These are phyloP conservation scores for Gaeumannomyces tritici DNA, from an alignment of 2,329 filamentous ascomycete species.

Conservation along the genomic window DNA sequence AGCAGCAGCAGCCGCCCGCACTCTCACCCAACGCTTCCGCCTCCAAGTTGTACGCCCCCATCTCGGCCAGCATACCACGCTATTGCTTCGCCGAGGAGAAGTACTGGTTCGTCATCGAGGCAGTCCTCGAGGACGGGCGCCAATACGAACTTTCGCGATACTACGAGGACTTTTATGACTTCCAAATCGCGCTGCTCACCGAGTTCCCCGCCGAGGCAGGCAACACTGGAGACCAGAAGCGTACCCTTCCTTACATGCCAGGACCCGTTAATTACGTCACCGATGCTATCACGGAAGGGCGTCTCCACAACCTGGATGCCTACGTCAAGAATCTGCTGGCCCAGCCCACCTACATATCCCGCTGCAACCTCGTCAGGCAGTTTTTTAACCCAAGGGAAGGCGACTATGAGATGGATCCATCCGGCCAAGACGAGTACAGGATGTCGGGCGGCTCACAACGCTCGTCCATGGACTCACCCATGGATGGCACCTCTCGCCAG, in stretches of 20 bases:
- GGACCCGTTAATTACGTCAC: conserved; percentile 96
- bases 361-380: conserved; percentile 74
- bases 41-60: conserved; percentile 60
- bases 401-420: conserved; percentile 85
- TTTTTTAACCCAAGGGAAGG: conserved; percentile 86
- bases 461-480: conserved; percentile 54
- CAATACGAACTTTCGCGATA: conserved; percentile 91
- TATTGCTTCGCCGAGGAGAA: conserved; percentile 97
- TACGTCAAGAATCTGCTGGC: conserved; percentile 88
- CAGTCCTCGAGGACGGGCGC: conserved; percentile 77
- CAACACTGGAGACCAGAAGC: conserved; percentile 67
- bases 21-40: conserved; percentile 27
- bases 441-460: conserved; percentile 61
- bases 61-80: conserved; percentile 76
- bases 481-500: conserved; percentile 51
- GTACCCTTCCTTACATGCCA: conserved; percentile 92
- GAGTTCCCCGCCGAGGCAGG: conserved; percentile 90
- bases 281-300: conserved; percentile 91
- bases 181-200: conserved; percentile 89
- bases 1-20: conserved; percentile 6
- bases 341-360: conserved; percentile 75
- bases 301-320: conserved; percentile 84
- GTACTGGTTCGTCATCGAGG: conserved; percentile 97
- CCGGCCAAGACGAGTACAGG: conserved; percentile 60
- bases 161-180: conserved; percentile 98